Percentiles rank a stretch among this genome's conserved stretches.
Evolutionary conservation across 2,329 filamentous ascomycete genomes (phyloP).

Genomic region (Ophiostoma piceae): DNA sequence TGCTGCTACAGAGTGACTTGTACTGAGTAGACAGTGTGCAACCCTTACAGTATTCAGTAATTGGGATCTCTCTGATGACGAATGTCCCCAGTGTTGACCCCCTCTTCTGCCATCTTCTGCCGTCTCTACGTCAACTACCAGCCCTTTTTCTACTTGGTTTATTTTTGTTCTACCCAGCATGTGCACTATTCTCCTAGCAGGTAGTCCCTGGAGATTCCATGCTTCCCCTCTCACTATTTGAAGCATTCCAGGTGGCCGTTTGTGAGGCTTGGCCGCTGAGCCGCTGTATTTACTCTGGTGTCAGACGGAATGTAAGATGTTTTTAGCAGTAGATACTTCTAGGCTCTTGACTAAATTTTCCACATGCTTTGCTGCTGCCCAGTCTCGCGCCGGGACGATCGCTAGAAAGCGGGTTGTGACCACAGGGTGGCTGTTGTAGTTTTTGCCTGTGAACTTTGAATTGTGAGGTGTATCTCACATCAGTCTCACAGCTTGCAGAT

Average conservation of each 20-base stretch:
- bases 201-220: neutral
- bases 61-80: slow-evolving; percentile 6
- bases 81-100: slow-evolving; percentile 5
- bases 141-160: neutral
- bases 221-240: neutral
- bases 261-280: neutral
- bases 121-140: slow-evolving; percentile 10
- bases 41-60: neutral
- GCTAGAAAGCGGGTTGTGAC: neutral
- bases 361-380: neutral
- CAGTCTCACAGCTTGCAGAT: neutral
- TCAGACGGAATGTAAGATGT: neutral
- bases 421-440: neutral
- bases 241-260: neutral
- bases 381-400: slow-evolving; percentile 4
- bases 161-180: neutral
- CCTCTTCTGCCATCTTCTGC: slow-evolving; percentile 9
- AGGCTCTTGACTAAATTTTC: neutral
- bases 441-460: no score
- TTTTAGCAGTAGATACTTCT: neutral
- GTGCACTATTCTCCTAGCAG: neutral
- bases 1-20: no score
- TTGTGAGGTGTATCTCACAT: no score
- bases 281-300: neutral
- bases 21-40: no score